Evolutionary conservation across 2,329 filamentous ascomycete genomes (phyloP), one percentile per base, ranked within the genome.

Genomic region (Xenoacremonium recifei): DNA sequence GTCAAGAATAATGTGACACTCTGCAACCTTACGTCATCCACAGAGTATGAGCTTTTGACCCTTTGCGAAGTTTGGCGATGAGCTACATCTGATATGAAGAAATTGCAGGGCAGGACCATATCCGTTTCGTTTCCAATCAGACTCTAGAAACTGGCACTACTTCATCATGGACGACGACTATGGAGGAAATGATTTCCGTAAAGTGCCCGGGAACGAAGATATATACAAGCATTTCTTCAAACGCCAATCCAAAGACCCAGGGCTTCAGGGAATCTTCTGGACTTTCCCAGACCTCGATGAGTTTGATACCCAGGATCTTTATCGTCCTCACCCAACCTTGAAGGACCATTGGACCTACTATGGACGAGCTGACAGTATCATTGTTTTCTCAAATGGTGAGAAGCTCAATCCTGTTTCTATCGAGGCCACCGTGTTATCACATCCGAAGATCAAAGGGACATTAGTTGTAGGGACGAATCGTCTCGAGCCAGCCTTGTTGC

Each of bases 241-340:
- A 2, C 57, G 59, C 2, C 51, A 61, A 1, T 47, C 55, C 3
- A 34, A 54, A n/a, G 48, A 53, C 1, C 27, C 48, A 3, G 39
- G 21, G 1, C 57, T 57, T 15, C 63, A 70, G 36, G 59, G 61
- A 3, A 48, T 70, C 13, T 75, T 75, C 42, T 55, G 59, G 25
- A 65, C 68, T 3, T 72, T 69, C 35, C 70, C 69, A 0, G 58
- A 68, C 1, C 32, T 61, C 2, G 40, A 65, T 4, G 67, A 73
- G 47, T 74, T 63, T 50, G 58, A 64, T 6, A 73, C 68, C 6
- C 68, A 67, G 29, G 75, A 77, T 39, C 48, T 77, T 13, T 75
- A 65, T 52, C 60, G 52, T 7, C 51, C 53, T 1, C 67, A 68
- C 33, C 66, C 65, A 0, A 60, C 51, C 0, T 63, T 61, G 4